Conservation (phyloP, 805 yeast species). For the Nadsonia fulvescens region DNA sequence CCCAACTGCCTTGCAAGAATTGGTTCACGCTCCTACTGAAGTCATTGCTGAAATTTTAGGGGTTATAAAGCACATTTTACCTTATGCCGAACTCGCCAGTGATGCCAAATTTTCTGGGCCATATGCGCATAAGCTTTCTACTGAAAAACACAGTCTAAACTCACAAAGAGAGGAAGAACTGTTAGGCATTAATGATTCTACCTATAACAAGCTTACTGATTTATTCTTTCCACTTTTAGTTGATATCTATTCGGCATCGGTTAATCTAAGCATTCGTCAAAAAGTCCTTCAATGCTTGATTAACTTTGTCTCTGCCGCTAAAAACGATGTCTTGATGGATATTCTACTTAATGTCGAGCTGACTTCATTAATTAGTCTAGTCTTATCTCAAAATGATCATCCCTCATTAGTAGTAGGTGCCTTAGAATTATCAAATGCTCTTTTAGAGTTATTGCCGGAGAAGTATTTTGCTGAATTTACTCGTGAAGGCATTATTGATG, state of each 20-base stretch:
- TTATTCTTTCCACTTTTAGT: conserved; percentile 25
- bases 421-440: conserved; percentile 26
- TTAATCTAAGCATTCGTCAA: conserved; percentile 46
- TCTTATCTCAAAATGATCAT: conserved; percentile 16
- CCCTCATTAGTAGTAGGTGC: conserved; percentile 31
- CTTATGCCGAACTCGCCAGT: conserved; percentile 14
- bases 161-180: conserved; percentile 9
- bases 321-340: conserved; percentile 10
- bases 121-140: conserved; percentile 6
- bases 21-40: conserved; percentile 4
- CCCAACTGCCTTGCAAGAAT: too few relatives aligned
- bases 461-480: conserved; percentile 32
- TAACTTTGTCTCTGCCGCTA: conserved; percentile 30
- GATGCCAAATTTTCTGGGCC: conserved; percentile 10
- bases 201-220: conserved; percentile 21
- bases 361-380: conserved; percentile 15
- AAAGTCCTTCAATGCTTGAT: conserved; percentile 34
- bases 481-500: conserved; percentile 55
- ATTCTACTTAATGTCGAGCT: conserved; percentile 14
- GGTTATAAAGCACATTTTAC: conserved; percentile 1
- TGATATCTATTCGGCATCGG: conserved; percentile 53
- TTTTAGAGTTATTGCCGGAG: conserved; percentile 28
- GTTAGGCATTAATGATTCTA: conserved; percentile 10
- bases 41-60: conserved; percentile 3
- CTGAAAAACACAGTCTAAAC: conserved; percentile 5